phyloP scores from a whole-genome alignment of 139 green algal species.

The Chlorella sp. region DNA sequence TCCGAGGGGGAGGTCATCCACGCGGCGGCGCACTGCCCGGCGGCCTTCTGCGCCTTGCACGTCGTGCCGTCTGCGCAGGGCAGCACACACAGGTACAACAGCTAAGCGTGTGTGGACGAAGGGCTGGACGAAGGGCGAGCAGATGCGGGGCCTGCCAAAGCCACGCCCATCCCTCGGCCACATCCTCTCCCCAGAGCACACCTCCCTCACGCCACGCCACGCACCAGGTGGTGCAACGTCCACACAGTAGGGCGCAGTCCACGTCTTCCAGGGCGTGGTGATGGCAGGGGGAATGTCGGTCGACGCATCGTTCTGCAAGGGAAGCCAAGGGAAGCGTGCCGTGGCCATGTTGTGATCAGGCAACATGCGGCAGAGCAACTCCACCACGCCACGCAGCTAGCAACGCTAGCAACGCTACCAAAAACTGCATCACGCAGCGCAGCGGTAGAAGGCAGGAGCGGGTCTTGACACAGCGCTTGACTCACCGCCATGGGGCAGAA shows the following conservation, averaged over 20 bases:
- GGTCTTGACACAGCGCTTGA: too few species aligned
- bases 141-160: neutral
- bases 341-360: neutral
- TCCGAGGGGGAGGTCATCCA: constrained; percentile 12
- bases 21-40: constrained; percentile 13
- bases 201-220: neutral
- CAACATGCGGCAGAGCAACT: constrained; percentile 11
- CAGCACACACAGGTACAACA: neutral
- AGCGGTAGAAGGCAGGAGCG: too few species aligned
- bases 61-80: constrained; percentile 10
- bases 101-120: neutral
- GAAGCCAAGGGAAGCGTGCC: neutral
- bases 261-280: constrained; percentile 15
- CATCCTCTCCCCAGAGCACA: neutral
- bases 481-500: constrained; percentile 21
- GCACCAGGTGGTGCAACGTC: constrained; percentile 22
- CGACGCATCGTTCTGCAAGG: neutral
- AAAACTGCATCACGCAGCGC: neutral
- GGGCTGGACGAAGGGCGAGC: neutral
- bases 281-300: constrained; percentile 20
- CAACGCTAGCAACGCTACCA: too few species aligned
- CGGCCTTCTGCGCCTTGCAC: constrained; percentile 10
- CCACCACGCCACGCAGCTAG: too few species aligned
- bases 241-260: constrained; percentile 19
- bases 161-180: too few species aligned